These are phyloP conservation scores for Chaetomium olivaceum DNA, from an alignment of 2,329 filamentous ascomycete genomes.

Conservation along the genomic window DNA sequence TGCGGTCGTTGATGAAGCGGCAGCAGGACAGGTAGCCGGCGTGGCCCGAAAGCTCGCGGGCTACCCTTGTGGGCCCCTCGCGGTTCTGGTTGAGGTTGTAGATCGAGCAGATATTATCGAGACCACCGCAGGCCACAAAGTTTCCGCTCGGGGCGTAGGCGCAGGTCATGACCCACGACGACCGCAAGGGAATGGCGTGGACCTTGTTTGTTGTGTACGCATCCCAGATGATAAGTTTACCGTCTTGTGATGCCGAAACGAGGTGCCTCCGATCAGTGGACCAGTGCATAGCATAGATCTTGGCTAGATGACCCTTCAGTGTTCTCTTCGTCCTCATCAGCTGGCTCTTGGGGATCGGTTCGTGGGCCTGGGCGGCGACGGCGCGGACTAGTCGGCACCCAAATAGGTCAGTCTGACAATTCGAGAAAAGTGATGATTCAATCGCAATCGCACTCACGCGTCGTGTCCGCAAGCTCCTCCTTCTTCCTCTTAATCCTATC, in stretches of 20 bases:
- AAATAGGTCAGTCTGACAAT: conserved; percentile 27
- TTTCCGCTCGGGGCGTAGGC: conserved; percentile 98
- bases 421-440: neutral
- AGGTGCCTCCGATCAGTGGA: conserved; percentile 96
- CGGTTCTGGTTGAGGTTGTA: conserved; percentile 95
- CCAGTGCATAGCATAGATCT: conserved; percentile 99
- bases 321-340: conserved; percentile 98
- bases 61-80: conserved; percentile 95
- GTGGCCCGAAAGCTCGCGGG: conserved; percentile 92
- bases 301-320: conserved; percentile 95
- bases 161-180: conserved; percentile 99
- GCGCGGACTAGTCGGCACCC: conserved; percentile 68
- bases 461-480: conserved; percentile 98
- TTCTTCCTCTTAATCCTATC: conserved; percentile 99
- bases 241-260: conserved; percentile 96
- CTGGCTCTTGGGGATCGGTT: conserved; percentile 83
- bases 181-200: conserved; percentile 93
- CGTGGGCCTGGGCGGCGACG: conserved; percentile 89
- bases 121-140: conserved; percentile 96
- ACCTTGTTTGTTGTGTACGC: conserved; percentile 99
- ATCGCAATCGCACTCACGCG: conserved; percentile 66
- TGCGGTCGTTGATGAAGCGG: conserved; percentile 97
- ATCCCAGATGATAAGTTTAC: conserved; percentile 99
- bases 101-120: conserved; percentile 99
- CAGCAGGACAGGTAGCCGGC: conserved; percentile 98